phyloP scores from a whole-genome alignment of 148 eudicot species.

The Polygonum aviculare region DNA sequence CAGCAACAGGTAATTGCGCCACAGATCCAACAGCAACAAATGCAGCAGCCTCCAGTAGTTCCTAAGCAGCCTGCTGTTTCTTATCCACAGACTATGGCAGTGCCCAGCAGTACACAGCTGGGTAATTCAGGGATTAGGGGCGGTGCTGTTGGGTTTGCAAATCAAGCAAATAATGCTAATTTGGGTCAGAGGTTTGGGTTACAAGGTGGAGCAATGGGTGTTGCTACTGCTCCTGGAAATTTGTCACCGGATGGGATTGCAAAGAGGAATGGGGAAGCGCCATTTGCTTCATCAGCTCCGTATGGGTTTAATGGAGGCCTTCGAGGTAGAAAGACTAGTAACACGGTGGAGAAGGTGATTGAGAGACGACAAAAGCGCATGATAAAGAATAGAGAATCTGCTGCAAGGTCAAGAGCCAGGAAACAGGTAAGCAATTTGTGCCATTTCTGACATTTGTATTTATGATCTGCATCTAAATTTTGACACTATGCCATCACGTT shows the following conservation, averaged over 20 bases:
- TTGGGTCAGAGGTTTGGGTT: constrained; percentile 36
- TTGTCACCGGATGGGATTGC: constrained; percentile 65
- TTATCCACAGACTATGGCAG: constrained; percentile 43
- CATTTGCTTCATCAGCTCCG: constrained; percentile 77
- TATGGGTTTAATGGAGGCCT: constrained; percentile 66
- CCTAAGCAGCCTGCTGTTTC: constrained; percentile 57
- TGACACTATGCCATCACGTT: neutral
- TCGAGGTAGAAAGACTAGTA: constrained; percentile 48
- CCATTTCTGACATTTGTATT: neutral
- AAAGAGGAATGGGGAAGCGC: constrained; percentile 65
- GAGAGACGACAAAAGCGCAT: constrained; percentile 91
- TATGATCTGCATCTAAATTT: neutral
- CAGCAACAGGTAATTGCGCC: constrained; percentile 22
- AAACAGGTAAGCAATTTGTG: constrained; percentile 54
- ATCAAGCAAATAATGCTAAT: constrained; percentile 32
- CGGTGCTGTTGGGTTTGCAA: constrained; percentile 44
- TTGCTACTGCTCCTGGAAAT: constrained; percentile 52
- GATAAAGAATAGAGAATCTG: constrained; percentile 94
- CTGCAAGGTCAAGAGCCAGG: constrained; percentile 94
- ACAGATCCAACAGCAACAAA: constrained; percentile 26
- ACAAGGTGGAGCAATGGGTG: constrained; percentile 46
- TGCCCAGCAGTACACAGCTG: constrained; percentile 37
- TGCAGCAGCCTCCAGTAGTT: constrained; percentile 32
- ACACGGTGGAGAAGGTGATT: constrained; percentile 69
- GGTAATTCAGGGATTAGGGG: constrained; percentile 43